These are phyloP conservation scores for Phaeodactylum tricornutum DNA, from an alignment of 108 stramenopile species.

Conservation along the genomic window DNA sequence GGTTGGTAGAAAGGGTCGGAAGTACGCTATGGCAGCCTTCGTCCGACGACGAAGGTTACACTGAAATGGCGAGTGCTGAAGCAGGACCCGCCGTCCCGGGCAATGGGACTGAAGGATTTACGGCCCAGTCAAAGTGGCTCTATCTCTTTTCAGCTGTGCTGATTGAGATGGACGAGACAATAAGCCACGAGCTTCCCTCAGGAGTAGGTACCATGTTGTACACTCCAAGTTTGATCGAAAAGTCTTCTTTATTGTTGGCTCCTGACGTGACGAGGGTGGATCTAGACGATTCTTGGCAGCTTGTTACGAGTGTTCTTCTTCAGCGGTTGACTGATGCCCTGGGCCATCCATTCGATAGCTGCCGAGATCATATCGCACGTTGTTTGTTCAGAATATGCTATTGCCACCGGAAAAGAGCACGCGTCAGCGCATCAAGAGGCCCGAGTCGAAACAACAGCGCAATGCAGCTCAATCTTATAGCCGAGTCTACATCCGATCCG, in stretches of 20 bases:
- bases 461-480: constrained; percentile 1
- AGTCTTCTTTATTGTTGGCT: not conserved
- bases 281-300: constrained; percentile 51
- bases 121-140: constrained; percentile 76
- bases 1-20: constrained; percentile 52
- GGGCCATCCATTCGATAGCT: constrained; percentile 83
- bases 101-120: constrained; percentile 65
- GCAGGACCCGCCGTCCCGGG: constrained; percentile 9
- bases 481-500: constrained; percentile 17
- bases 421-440: constrained; percentile 16
- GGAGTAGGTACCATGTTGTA: constrained; percentile 2
- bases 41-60: constrained; percentile 9
- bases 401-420: constrained; percentile 51
- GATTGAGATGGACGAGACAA: constrained; percentile 59
- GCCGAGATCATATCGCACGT: constrained; percentile 77
- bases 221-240: constrained; percentile 12
- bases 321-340: constrained; percentile 60
- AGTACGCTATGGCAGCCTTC: constrained; percentile 65
- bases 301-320: constrained; percentile 40
- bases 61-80: no score
- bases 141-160: constrained; percentile 64
- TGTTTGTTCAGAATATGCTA: constrained; percentile 71
- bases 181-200: not conserved
- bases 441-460: constrained; percentile 10
- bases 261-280: constrained; percentile 9